Percentiles rank a stretch among this genome's conserved stretches.
Evolutionary conservation across 192 early-diverging fungal species (phyloP).

Genomic region (Umbelopsis sp.): DNA sequence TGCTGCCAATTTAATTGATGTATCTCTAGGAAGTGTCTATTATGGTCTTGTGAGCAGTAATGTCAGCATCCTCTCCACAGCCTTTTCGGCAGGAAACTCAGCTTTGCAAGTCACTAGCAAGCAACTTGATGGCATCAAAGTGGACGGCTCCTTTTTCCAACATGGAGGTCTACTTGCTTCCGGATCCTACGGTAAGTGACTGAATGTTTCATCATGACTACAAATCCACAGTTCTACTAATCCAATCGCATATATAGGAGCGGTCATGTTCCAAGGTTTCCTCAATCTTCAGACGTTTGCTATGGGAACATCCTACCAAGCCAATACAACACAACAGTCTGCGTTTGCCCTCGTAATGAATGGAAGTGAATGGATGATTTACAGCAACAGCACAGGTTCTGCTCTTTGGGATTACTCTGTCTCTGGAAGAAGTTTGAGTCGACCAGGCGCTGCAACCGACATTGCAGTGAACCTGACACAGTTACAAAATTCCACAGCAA

Average conservation of each 20-base stretch:
- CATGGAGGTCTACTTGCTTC: conserved; percentile 21
- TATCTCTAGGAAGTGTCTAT: conserved; percentile 11
- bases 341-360: conserved; percentile 18
- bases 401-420: conserved; percentile 27
- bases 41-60: conserved; percentile 1
- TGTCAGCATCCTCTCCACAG: not conserved
- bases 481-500: not conserved
- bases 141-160: conserved; percentile 31
- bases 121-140: conserved; percentile 24
- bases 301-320: conserved; percentile 14
- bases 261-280: conserved; percentile 16
- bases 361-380: conserved; percentile 32
- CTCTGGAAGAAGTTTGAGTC: conserved; percentile 27
- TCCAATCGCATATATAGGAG: not conserved
- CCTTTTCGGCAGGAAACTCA: not conserved
- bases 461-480: not conserved
- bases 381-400: not conserved
- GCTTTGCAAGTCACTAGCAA: not conserved
- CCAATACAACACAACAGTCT: conserved; percentile 4
- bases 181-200: conserved; percentile 21
- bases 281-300: conserved; percentile 11
- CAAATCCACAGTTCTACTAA: not conserved
- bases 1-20: conserved; percentile 26
- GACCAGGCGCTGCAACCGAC: conserved; percentile 7
- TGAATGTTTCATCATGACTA: not conserved